Base-by-base conservation (phyloP, 768 basidiomycete genomes). In the Tubosaeta sp. region DNA sequence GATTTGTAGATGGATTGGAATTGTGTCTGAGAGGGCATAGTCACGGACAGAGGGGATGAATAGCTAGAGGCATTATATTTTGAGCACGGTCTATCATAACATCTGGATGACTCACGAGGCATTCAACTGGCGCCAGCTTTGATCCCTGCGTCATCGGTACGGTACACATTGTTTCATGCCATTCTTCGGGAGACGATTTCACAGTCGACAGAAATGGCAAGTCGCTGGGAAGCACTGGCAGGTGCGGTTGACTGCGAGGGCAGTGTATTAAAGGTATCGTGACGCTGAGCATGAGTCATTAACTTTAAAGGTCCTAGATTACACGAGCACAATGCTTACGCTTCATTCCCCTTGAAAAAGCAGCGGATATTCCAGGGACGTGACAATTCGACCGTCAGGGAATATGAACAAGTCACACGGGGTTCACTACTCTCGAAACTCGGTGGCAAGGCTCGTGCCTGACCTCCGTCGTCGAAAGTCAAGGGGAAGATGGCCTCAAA, bases 1-100 rank as follows among this genome's bases (percentile, higher is more conserved):
- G 31, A 87, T 69, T 55, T 86, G 86, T 16, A 87, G 59, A 58
- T 85, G 82, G 63, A 86, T 81, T 7, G 83, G 83, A 9, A 87
- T 82, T 16, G 69, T 71, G 54, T 86, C 82, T 10, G 69, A 59
- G 27, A 83, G 36, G 8, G 77, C 76, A 64, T 76, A 87, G 16
- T 77, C 73, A 42, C 76, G 77, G 12, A 73, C 75, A 6, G 73
- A 71, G 11, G 85, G 86, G 16, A 86, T 69, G 61, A 86, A 81
- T 12, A 86, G 61, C 85, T 87, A 39, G 52, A 22, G 3, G 19
- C 35, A 30, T 41, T 11, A 19, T 25, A 22, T 39, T 13, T 13
- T 51, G 32, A 51, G 40, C 30, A 22, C 14, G 29, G 27, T 22
- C 44, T 22, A 41, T 32, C 46, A 12, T 24, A 27, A n/a, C 6